Evolutionary conservation across 75 land plant species (phyloP), one percentile per base, ranked within the genome.

Genomic region (Pinus tabuliformis): DNA sequence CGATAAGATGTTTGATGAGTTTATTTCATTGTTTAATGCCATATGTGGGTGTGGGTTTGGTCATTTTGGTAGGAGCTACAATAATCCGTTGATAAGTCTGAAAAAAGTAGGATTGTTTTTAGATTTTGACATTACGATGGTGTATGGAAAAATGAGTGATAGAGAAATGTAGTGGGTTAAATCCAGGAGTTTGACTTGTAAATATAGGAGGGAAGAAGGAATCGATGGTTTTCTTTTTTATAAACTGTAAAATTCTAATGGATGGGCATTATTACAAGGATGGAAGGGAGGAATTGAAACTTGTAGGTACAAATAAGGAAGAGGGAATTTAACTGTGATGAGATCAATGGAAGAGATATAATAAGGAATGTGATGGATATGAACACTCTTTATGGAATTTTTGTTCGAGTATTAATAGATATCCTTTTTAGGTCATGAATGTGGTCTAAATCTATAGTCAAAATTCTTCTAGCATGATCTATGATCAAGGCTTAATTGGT

Each of bases 341-440:
- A 75, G 11, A 14, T 65, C 21, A 22, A 7, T 26, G 84, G 79
- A 54, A 76, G 74, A 22, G 28, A 54, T 14, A 82, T 72, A 24
- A 70, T 82, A 20, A 62, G 85, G 52, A 84, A 84, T 73, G 84
- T 84, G 42, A 77, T 84, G 86, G 86, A 84, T 28, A 84, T 84
- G 84, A 84, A 81, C 56, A 77, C 84, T 16, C 16, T 20, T 30
- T 77, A 81, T 57, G 86, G 86, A 16, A 84, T 84, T 21, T 62
- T 84, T 75, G 85, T 84, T 33, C 75, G 84, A 21, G 75, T 61
- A 2, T 60, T 84, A 18, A 84, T 84, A 49, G 22, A 75, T 42
- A 83, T 45, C 84, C 84, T 76, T 84, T 77, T 0, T 84, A 84
- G 86, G 86, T 84, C 56, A 84, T 84, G 86, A 84, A 84, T 58